phyloP scores from a whole-genome alignment of 2,329 filamentous ascomycete species.

The Akanthomyces lecanii region DNA sequence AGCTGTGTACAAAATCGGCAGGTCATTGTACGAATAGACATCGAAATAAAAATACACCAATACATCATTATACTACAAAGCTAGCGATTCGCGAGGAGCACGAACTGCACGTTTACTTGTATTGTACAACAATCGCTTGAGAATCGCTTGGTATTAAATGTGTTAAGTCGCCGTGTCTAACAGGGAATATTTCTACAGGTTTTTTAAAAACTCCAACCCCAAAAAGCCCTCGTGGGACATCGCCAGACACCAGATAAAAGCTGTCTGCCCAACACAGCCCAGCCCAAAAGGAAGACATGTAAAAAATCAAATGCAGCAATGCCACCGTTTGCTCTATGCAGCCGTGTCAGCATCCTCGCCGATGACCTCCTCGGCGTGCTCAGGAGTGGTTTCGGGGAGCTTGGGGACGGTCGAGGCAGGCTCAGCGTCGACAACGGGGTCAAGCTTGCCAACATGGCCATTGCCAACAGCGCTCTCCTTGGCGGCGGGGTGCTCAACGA shows the following conservation, averaged over 20 bases:
- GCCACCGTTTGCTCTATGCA: slow-evolving; percentile 2
- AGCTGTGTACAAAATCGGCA: slow-evolving; percentile 11
- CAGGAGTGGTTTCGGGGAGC: neutral
- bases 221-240: slow-evolving; percentile 1
- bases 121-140: neutral
- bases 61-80: neutral
- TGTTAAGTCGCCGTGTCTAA: slow-evolving; percentile 8
- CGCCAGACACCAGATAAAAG: slow-evolving; percentile 13
- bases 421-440: neutral
- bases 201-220: slow-evolving; percentile 4
- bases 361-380: neutral
- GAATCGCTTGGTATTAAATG: slow-evolving; percentile 14
- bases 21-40: slow-evolving; percentile 13
- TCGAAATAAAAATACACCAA: slow-evolving; percentile 7
- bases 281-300: slow-evolving; percentile 11
- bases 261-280: slow-evolving; percentile 8
- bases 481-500: neutral
- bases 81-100: neutral
- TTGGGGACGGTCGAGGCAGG: neutral
- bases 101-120: neutral
- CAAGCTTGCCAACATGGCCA: neutral
- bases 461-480: neutral
- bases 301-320: neutral
- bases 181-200: slow-evolving; percentile 4
- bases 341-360: neutral